Percentiles rank a stretch among this genome's conserved stretches.
Evolutionary conservation across 441 rosid genomes (phyloP).

Genomic region (Dalechampia spathulata): DNA sequence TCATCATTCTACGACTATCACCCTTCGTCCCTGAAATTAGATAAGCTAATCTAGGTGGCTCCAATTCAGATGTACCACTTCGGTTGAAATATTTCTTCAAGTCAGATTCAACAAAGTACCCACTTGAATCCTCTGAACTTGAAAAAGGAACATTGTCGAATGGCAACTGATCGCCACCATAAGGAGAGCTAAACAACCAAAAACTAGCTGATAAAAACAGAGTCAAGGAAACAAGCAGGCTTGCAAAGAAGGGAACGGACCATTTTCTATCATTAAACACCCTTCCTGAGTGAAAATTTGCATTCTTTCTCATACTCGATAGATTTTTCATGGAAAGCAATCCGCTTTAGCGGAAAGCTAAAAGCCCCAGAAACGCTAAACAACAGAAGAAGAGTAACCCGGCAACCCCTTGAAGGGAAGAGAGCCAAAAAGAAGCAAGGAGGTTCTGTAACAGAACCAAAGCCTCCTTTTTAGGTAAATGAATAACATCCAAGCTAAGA

Average conservation of each 20-base stretch:
- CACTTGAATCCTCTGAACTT: conserved; percentile 43
- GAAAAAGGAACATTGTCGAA: conserved; percentile 38
- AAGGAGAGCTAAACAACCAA: conserved; percentile 34
- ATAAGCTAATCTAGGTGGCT: conserved; percentile 82
- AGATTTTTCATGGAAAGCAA: conserved; percentile 42
- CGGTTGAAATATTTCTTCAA: conserved; percentile 31
- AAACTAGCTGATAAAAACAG: conserved; percentile 45
- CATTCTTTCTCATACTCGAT: conserved; percentile 48
- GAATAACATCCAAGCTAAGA: conserved; percentile 29
- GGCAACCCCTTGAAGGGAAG: conserved; percentile 22
- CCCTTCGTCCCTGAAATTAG: conserved; percentile 94
- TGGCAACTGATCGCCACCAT: conserved; percentile 43
- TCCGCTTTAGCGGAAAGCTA: conserved; percentile 25
- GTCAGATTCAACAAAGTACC: conserved; percentile 69
- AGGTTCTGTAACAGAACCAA: conserved; percentile 32
- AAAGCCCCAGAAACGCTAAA: conserved; percentile 13
- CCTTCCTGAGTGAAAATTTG: conserved; percentile 56
- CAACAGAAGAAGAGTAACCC: conserved; percentile 16
- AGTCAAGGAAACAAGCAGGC: conserved; percentile 64
- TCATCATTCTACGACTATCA: conserved; percentile 83
- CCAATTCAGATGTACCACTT: conserved; percentile 22
- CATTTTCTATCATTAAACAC: conserved; percentile 73
- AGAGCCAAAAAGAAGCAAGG: conserved; percentile 27
- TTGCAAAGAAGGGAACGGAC: conserved; percentile 73
- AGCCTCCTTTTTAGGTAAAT: conserved; percentile 23